A percentile compares a stretch with the other conserved stretches of the same genome.
These are phyloP conservation scores for Suillus tomentosus DNA, from an alignment of 768 basidiomycete species.

Conservation along the genomic window DNA sequence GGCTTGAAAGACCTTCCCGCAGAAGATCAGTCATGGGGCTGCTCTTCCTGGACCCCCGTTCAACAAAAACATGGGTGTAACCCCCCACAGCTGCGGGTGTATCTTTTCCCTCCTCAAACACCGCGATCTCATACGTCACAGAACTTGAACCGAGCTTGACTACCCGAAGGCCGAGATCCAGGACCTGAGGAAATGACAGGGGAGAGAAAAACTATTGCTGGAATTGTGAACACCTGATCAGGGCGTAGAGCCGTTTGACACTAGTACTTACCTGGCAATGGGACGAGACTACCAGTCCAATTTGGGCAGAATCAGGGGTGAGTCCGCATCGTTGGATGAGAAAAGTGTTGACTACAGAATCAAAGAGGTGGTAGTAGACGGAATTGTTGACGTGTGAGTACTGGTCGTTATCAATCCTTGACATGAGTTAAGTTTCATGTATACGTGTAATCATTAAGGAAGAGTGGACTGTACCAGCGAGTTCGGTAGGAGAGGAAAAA, in stretches of 20 bases:
- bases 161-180: constrained; percentile 73
- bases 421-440: not conserved
- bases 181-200: constrained; percentile 68
- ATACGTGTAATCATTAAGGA: constrained; percentile 1
- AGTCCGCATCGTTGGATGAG: constrained; percentile 66
- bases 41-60: constrained; percentile 58
- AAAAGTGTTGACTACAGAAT: constrained; percentile 81
- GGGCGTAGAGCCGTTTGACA: not conserved
- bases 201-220: constrained; percentile 65
- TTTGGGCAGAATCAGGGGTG: constrained; percentile 52
- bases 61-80: constrained; percentile 87
- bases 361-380: constrained; percentile 80
- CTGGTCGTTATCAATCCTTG: constrained; percentile 88
- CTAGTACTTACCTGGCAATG: constrained; percentile 55
- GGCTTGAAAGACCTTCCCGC: constrained; percentile 45
- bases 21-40: constrained; percentile 43
- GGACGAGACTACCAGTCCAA: constrained; percentile 81
- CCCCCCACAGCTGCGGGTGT: constrained; percentile 47
- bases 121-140: constrained; percentile 77
- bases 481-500: constrained; percentile 67
- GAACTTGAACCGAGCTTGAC: constrained; percentile 71
- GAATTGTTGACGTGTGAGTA: constrained; percentile 83
- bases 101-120: constrained; percentile 49
- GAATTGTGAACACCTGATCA: not conserved
- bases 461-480: constrained; percentile 52